A percentile compares a stretch with the other conserved stretches of the same genome.
phyloP scores from a whole-genome alignment of 148 eudicot species.

The Rhododendron mucronatum region DNA sequence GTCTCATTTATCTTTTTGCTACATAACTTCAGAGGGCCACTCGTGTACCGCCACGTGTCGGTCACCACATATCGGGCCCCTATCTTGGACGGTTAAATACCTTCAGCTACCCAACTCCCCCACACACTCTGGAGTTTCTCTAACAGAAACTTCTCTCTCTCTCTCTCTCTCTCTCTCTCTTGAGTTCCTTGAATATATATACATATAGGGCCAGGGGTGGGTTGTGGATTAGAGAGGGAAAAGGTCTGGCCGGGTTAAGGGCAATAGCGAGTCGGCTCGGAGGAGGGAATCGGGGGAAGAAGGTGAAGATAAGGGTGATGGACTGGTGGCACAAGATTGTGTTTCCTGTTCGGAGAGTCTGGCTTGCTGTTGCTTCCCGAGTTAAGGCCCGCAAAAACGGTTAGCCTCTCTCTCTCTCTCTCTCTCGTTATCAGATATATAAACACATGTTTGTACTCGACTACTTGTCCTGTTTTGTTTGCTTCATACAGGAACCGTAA shows the following conservation, averaged over 20 bases:
- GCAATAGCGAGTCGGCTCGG: slow-evolving; percentile 22
- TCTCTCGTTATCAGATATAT: too few relatives aligned
- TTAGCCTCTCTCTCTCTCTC: slow-evolving; percentile 7
- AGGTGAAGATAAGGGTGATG: slow-evolving; percentile 27
- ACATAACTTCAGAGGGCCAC: neutral
- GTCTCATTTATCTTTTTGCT: neutral
- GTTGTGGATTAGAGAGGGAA: neutral
- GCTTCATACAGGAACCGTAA: too few relatives aligned
- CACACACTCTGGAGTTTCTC: neutral
- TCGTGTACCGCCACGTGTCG: neutral
- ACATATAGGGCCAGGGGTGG: neutral
- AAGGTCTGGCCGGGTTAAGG: slow-evolving; percentile 31
- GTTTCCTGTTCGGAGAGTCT: slow-evolving; percentile 28
- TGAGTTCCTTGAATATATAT: neutral
- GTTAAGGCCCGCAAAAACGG: slow-evolving; percentile 33
- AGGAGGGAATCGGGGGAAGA: slow-evolving; percentile 23
- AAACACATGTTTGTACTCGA: neutral
- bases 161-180: neutral
- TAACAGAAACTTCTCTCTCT: neutral
- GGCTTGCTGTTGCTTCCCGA: slow-evolving; percentile 26
- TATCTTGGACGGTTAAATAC: neutral
- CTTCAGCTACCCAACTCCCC: neutral
- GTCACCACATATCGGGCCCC: too few relatives aligned
- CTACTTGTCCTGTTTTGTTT: neutral
- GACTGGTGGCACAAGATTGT: slow-evolving; percentile 36